Evolutionary conservation across 1,284 basidiomycete species (phyloP).

Genomic region (Crucibulum parvulum): DNA sequence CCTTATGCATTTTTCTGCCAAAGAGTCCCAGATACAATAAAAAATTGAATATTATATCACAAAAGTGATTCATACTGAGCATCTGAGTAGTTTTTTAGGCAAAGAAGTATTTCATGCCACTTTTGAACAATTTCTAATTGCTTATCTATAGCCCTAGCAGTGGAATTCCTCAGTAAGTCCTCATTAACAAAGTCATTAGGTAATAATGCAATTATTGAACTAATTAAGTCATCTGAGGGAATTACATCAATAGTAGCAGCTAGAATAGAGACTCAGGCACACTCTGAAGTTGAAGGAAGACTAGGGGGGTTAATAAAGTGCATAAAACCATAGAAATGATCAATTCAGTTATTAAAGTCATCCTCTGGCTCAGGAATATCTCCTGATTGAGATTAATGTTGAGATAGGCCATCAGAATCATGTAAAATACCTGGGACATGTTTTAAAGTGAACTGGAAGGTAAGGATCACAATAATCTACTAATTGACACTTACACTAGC

Average conservation of each 20-base stretch:
- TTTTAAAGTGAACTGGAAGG: slow-evolving; percentile 39
- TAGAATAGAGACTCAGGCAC: background rate
- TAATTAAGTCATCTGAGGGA: too few species aligned
- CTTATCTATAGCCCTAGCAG: too few species aligned
- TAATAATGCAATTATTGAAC: too few species aligned
- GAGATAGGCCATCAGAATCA: slow-evolving; percentile 41
- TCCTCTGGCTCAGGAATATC: slow-evolving; percentile 17
- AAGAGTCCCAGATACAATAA: slow-evolving; percentile 12
- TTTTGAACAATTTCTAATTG: too few species aligned
- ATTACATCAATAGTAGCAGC: too few species aligned
- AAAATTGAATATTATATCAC: slow-evolving; percentile 6
- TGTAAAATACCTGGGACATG: slow-evolving; percentile 35
- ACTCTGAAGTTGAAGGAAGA: background rate
- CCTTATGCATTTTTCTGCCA: slow-evolving; percentile 10
- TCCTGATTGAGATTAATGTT: slow-evolving; percentile 16
- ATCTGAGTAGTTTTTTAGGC: slow-evolving; percentile 1
- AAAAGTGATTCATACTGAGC: slow-evolving; percentile 4
- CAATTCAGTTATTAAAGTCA: slow-evolving; percentile 31
- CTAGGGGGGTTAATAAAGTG: background rate
- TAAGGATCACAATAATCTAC: slow-evolving; percentile 46
- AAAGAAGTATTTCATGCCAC: background rate
- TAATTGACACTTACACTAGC: slow-evolving; percentile 42
- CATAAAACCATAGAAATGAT: slow-evolving; percentile 14
- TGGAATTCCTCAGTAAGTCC: too few species aligned
- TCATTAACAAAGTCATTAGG: too few species aligned